Percentiles rank a stretch among this genome's conserved stretches.
phyloP scores from a whole-genome alignment of 306 rosid genomes.

The Myrica gale region DNA sequence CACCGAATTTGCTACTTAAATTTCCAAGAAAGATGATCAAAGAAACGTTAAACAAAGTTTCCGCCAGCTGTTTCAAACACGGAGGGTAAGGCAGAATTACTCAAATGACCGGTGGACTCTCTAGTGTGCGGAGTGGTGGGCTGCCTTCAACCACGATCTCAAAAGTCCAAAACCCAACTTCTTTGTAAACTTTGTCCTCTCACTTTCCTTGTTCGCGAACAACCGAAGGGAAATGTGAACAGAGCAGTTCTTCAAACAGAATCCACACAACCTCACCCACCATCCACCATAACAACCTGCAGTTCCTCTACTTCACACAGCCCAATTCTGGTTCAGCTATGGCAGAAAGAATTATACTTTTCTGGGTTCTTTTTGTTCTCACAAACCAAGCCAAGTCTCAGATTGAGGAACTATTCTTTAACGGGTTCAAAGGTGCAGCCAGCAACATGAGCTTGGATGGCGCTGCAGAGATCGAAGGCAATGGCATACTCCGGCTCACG shows the following conservation, averaged over 20 bases:
- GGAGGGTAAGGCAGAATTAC: too few species aligned
- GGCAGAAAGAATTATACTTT: constrained; percentile 23
- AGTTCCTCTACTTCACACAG: neutral
- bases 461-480: constrained; percentile 19
- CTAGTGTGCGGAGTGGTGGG: neutral
- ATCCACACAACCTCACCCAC: neutral
- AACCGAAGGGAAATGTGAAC: neutral
- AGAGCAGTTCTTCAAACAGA: neutral
- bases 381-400: constrained; percentile 3
- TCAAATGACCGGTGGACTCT: neutral
- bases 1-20: too few species aligned
- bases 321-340: constrained; percentile 4
- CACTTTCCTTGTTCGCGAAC: neutral
- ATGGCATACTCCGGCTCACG: constrained; percentile 34
- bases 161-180: neutral
- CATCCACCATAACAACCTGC: neutral
- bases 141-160: neutral
- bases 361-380: constrained; percentile 14
- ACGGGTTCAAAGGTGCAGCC: constrained; percentile 8
- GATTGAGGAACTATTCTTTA: constrained; percentile 21
- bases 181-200: neutral
- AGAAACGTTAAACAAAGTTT: too few species aligned
- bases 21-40: too few species aligned
- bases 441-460: constrained; percentile 29
- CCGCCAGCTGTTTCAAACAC: too few species aligned